Evolutionary conservation across 1,139 yeast species (phyloP).

Genomic region (Candida dubliniensis): DNA sequence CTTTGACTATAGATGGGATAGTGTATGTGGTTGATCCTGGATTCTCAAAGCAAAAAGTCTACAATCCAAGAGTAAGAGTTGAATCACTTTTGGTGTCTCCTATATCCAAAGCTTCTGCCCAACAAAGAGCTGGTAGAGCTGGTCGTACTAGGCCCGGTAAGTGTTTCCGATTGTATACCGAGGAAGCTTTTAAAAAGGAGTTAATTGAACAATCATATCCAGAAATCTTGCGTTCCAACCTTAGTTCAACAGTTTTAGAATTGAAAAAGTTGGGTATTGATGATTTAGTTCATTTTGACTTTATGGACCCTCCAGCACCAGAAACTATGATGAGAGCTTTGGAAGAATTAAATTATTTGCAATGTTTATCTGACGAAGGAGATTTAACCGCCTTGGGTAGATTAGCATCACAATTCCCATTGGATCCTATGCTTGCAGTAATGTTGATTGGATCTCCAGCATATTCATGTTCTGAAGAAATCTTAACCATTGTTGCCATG

Average conservation of each 20-base stretch:
- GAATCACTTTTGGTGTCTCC: constrained; percentile 94
- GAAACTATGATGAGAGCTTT: constrained; percentile 99
- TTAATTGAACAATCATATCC: constrained; percentile 94
- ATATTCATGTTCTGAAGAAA: constrained; percentile 84
- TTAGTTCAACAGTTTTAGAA: constrained; percentile 89
- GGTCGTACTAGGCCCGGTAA: constrained; percentile 99
- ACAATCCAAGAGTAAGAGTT: constrained; percentile 93
- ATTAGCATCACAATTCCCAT: constrained; percentile 87
- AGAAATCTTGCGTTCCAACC: constrained; percentile 86
- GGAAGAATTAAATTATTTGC: constrained; percentile 88
- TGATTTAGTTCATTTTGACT: constrained; percentile 95
- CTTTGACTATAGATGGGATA: constrained; percentile 95
- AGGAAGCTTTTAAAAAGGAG: constrained; percentile 93
- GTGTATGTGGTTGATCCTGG: constrained; percentile 98
- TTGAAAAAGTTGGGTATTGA: constrained; percentile 92
- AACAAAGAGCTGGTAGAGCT: constrained; percentile 99
- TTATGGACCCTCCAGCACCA: constrained; percentile 99
- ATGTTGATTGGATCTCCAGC: constrained; percentile 87
- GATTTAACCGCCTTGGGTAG: constrained; percentile 86
- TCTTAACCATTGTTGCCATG: constrained; percentile 84
- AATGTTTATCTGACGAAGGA: constrained; percentile 91
- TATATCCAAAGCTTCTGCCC: constrained; percentile 95
- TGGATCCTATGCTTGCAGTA: constrained; percentile 94
- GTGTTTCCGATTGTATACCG: constrained; percentile 93
- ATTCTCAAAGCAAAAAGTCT: constrained; percentile 92